Evolutionary conservation across 768 basidiomycete species (phyloP), one percentile per base, ranked within the genome.

Genomic region (Phylloporus sp.): DNA sequence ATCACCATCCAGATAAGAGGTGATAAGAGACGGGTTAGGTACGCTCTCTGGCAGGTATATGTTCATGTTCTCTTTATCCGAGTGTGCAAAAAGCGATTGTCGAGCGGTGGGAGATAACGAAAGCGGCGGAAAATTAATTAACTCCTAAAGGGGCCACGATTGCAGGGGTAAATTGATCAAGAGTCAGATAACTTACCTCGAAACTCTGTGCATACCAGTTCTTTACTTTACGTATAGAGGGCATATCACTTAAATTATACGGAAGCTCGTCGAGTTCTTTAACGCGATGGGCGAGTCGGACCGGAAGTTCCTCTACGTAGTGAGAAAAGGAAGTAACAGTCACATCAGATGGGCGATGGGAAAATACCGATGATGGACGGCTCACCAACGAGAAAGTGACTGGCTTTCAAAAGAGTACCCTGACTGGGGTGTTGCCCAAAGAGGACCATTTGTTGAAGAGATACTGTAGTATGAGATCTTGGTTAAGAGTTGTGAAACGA

Each of bases 141-240:
- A 79, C 75, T 97, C 95, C 95, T 97, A 55, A 8, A 18, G 15
- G n/a, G 22, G 38, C 22, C 38, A 39, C 2, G 22, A 39, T 22
- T 12, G 10, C 36, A 38, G 38, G 32, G 38, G 20, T 39, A 13
- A 39, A 23, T 22, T 11, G 22, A 39, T 39, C 18, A 22, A 23
- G 38, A 13, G 10, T 12, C 5, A 12, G 16, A 36, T 27, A 28
- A 57, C 84, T 46, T 47, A 95, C 95, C 80, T 98, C 91, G 69
- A 99, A 98, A 15, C 90, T 92, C 74, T 98, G 92, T 1, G 95
- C 95, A 69, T 99, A 99, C 97, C 97, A 99, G 63, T 95, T 87
- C 74, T 94, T 95, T 53, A 99, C 91, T 66, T 90, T 94, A 52
- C 84, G 82, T 57, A 99, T 97, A 34, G 88, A 89, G 0, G 87